Evolutionary conservation across 2,329 filamentous ascomycete species (phyloP).

Genomic region (Sporothrix inflata): DNA sequence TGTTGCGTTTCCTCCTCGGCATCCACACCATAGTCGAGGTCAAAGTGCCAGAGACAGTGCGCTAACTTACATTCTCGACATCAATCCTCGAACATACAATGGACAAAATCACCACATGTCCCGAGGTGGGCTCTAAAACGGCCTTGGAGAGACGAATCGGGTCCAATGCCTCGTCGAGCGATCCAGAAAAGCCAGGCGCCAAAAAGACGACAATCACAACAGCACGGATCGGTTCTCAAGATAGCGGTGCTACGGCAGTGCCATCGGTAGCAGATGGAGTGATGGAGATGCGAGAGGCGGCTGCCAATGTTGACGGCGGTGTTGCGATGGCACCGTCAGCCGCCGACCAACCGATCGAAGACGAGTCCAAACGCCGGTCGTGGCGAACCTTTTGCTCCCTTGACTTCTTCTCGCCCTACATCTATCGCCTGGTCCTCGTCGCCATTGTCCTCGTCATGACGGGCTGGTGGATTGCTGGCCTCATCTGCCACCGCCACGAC

Average conservation of each 20-base stretch:
- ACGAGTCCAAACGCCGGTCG: background rate
- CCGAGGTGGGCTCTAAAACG: background rate
- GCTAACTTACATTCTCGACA: background rate
- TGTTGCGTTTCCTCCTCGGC: background rate
- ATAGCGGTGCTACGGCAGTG: background rate
- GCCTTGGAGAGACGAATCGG: too few relatives aligned
- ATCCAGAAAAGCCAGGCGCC: background rate
- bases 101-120: background rate
- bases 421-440: background rate
- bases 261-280: background rate
- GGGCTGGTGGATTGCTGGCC: slow-evolving; percentile 48
- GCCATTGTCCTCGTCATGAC: slow-evolving; percentile 20
- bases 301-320: background rate
- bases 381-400: background rate
- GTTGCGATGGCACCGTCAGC: background rate
- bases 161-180: background rate
- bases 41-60: background rate
- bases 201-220: background rate
- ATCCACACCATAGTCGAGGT: background rate
- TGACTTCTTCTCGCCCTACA: background rate
- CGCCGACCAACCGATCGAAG: background rate
- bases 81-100: background rate
- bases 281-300: background rate
- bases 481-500: slow-evolving; percentile 65
- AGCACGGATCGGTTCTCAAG: background rate